Base-by-base conservation (phyloP, 495 filamentous ascomycete species). In the Aspergillus steynii region DNA sequence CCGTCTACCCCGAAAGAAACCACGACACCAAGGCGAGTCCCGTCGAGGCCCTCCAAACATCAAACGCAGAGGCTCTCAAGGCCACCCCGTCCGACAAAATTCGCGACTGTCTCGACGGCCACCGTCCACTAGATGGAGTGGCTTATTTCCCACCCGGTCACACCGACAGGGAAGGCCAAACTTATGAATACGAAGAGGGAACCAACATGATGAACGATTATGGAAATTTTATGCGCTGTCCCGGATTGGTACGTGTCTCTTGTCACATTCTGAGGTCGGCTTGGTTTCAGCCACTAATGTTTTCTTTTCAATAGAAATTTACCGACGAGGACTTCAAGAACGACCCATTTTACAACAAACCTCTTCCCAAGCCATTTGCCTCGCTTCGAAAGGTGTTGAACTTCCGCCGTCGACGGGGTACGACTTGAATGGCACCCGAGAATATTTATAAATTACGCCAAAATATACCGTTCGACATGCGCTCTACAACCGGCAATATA, bases 71-170 rank as follows among this genome's bases (percentile, higher is more conserved):
- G 68, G 90, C 93, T 0, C 69, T 99, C 45, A 84, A 81, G 57
- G 95, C 95, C 0, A 98, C 95, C 0, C 94, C 96, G 0, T 73
- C 73, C 26, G 91, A 96, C 64, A 90, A 89, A 64, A 83, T 97
- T 50, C 70, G 83, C 54, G 94, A 98, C 70, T 83, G 86, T 28
- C 66, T 98, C 6, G 71, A 83, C 47, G 84, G 82, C 59, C 91
- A 96, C 65, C 85, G 92, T 3, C 95, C 95, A 0, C 76, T 99
- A 0, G 92, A 96, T 70, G 95, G 95, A 0, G 87, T 86, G 0
- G 93, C 95, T 0, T 77, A 79, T 26, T 82, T 91, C 28, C 89
- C 95, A 0, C 89, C 92, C 0, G 92, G 94, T 3, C 71, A 80
- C 60, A 76, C 68, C 1, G 92, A 93, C 59, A 66, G 79, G 5